Percentiles rank a stretch among this genome's conserved stretches.
Evolutionary conservation across 306 rosid genomes (phyloP).

Genomic region (Malus sieversii): DNA sequence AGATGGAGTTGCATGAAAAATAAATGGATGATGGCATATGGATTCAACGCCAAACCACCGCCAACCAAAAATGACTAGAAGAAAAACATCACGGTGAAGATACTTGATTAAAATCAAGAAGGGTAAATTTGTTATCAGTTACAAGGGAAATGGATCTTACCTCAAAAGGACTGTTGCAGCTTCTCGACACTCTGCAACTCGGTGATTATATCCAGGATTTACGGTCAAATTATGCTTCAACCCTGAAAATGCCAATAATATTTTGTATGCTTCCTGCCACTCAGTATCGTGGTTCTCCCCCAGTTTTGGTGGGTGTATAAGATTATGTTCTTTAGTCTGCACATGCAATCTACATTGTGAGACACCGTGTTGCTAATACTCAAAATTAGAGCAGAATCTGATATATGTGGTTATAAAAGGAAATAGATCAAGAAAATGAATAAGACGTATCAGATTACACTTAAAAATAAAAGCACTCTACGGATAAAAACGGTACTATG

Average conservation of each 20-base stretch:
- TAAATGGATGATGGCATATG: neutral
- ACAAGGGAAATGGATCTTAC: constrained; percentile 35
- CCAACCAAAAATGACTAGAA: neutral
- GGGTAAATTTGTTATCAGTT: neutral
- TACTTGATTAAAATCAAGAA: neutral
- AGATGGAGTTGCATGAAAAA: neutral
- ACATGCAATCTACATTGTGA: constrained; percentile 28
- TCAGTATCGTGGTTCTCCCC: constrained; percentile 23
- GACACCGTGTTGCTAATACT: constrained; percentile 9
- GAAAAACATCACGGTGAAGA: neutral
- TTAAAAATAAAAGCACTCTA: neutral
- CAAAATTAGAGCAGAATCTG: constrained; percentile 4
- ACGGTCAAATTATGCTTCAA: constrained; percentile 72
- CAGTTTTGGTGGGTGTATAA: constrained; percentile 42
- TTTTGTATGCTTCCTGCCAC: constrained; percentile 44
- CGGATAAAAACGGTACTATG: neutral
- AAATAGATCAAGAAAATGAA: neutral
- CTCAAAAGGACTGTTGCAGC: constrained; percentile 68
- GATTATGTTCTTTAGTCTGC: constrained; percentile 74
- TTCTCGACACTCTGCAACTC: constrained; percentile 85
- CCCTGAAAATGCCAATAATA: constrained; percentile 88
- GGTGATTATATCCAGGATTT: constrained; percentile 78
- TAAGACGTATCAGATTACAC: neutral
- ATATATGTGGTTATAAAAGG: neutral
- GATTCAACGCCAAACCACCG: neutral